Conservation (phyloP, 23 red algal species). For the Gracilaria caudata region DNA sequence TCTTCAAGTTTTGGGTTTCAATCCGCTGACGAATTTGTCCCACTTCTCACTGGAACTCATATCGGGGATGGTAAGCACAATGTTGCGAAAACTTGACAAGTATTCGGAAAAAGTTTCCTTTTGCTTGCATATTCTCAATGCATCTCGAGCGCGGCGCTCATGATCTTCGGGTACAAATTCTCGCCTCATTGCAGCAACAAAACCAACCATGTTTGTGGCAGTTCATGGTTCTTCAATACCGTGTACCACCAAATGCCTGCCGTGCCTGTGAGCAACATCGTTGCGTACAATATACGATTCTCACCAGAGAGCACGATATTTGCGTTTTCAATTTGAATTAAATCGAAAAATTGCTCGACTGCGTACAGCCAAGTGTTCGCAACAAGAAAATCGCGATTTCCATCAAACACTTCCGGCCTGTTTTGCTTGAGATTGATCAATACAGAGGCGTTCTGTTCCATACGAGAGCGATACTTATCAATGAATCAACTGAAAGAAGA, state of each 20-base stretch:
- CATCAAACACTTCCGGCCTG: neutral
- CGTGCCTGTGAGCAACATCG: neutral
- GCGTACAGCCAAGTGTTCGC: conserved; percentile 14
- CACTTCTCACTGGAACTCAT: neutral
- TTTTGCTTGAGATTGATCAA: conserved; percentile 31
- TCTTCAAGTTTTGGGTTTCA: neutral
- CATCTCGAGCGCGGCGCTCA: neutral
- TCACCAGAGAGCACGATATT: neutral
- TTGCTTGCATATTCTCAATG: neutral
- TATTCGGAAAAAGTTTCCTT: neutral
- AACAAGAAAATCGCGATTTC: neutral
- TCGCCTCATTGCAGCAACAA: neutral
- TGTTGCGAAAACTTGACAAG: neutral
- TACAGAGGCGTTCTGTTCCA: no score
- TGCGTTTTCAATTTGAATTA: neutral
- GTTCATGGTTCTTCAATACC: neutral
- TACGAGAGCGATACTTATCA: no score
- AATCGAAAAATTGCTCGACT: conserved; percentile 3
- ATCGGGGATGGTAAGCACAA: neutral
- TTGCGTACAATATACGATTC: neutral
- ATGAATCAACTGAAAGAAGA: no score
- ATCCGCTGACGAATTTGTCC: conserved; percentile 18
- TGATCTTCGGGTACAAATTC: conserved; percentile 12
- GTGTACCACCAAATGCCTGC: conserved; percentile 33
- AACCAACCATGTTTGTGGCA: neutral